phyloP scores from a whole-genome alignment of 768 basidiomycete genomes.

The Paxillus involutus region DNA sequence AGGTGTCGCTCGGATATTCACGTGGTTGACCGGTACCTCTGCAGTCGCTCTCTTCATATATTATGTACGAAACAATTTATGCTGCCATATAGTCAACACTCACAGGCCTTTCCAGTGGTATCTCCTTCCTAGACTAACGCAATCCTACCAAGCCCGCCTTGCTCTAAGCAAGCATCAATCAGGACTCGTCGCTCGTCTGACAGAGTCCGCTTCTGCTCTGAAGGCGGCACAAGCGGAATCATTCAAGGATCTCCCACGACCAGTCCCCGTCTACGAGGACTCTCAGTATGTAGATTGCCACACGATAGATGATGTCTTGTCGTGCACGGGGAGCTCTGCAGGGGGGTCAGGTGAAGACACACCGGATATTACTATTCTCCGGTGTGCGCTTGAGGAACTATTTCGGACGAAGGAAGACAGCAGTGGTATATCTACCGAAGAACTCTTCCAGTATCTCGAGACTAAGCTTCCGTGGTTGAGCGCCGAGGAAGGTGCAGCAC shows the following conservation, averaged over 20 bases:
- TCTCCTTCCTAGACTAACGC: constrained; percentile 64
- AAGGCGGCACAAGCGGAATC: constrained; percentile 56
- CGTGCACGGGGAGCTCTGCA: constrained; percentile 4
- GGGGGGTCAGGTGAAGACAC: constrained; percentile 29
- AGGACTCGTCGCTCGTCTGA: constrained; percentile 52
- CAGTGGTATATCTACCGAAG: constrained; percentile 50
- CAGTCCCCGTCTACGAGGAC: constrained; percentile 50
- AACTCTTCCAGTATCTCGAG: constrained; percentile 59
- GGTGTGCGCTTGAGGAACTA: constrained; percentile 59
- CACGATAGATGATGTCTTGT: constrained; percentile 42
- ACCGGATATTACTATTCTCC: constrained; percentile 55
- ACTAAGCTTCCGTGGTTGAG: constrained; percentile 57
- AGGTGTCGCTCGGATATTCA: constrained; percentile 57
- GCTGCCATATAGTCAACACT: neutral
- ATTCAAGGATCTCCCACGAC: constrained; percentile 57
- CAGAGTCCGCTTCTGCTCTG: constrained; percentile 52
- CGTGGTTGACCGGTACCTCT: constrained; percentile 68
- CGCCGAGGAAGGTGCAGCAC: constrained; percentile 47
- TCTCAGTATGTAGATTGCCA: constrained; percentile 42
- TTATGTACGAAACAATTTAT: constrained; percentile 47
- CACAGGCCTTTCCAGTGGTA: constrained; percentile 48
- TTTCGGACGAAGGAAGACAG: constrained; percentile 34
- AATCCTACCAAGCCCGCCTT: constrained; percentile 58
- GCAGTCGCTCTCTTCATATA: constrained; percentile 59
- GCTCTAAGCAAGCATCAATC: constrained; percentile 63